A percentile compares a stretch with the other conserved stretches of the same genome.
phyloP scores from a whole-genome alignment of 2,329 filamentous ascomycete genomes.

The Albifimbria verrucaria region DNA sequence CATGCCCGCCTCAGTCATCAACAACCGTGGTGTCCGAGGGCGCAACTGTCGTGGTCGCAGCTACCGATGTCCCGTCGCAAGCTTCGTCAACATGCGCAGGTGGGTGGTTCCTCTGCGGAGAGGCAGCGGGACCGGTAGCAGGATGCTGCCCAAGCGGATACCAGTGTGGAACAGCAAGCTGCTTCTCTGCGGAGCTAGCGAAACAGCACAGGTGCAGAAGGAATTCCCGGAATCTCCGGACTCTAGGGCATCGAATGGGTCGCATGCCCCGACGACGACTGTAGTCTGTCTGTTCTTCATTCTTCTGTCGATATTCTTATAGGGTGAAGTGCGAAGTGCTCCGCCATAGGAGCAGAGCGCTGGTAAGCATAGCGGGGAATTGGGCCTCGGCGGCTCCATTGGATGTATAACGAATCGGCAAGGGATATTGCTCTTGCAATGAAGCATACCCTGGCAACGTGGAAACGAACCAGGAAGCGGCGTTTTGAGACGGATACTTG shows the following conservation, averaged over 20 bases:
- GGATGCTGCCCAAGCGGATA: conserved; percentile 85
- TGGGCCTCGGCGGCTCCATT: no score
- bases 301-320: no score
- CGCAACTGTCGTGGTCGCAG: conserved; percentile 67
- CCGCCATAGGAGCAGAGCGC: no score
- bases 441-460: no score
- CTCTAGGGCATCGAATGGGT: background rate
- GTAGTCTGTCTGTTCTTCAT: no score
- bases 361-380: no score
- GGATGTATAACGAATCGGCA: no score
- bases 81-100: conserved; percentile 59
- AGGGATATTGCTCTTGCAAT: no score
- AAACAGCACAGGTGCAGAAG: conserved; percentile 57
- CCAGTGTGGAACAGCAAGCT: conserved; percentile 68
- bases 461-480: no score
- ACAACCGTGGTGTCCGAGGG: conserved; percentile 67
- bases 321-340: no score
- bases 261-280: no score
- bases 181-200: conserved; percentile 54
- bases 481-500: no score
- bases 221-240: conserved; percentile 34
- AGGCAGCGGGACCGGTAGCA: conserved; percentile 56
- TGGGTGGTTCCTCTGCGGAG: conserved; percentile 74
- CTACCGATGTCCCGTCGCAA: conserved; percentile 41
- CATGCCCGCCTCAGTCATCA: conserved; percentile 61